Evolutionary conservation across 2,329 filamentous ascomycete genomes (phyloP).

Genomic region (Alternaria rosae): DNA sequence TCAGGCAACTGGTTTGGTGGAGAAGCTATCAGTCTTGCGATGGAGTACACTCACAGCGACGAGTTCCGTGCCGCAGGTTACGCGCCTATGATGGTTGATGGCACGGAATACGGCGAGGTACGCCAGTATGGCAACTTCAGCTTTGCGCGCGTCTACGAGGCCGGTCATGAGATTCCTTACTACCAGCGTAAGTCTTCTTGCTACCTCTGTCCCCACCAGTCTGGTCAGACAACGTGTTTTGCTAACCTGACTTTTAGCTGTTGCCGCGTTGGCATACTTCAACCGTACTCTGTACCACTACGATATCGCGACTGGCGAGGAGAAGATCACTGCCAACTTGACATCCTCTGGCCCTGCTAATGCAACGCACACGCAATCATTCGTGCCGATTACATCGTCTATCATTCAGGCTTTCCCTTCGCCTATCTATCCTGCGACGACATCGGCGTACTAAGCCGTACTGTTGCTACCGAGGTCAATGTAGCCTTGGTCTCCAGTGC

Average conservation of each 20-base stretch:
- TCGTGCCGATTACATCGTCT: slow-evolving; percentile 41
- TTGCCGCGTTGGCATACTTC: slow-evolving; percentile 48
- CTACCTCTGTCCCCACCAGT: not conserved
- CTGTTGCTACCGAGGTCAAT: not conserved
- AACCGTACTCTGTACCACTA: slow-evolving; percentile 48
- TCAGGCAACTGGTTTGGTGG: slow-evolving; percentile 51
- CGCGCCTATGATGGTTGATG: slow-evolving; percentile 46
- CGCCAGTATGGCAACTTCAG: slow-evolving; percentile 51
- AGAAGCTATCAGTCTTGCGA: slow-evolving; percentile 43
- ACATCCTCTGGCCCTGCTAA: slow-evolving; percentile 44
- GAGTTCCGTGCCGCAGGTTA: slow-evolving; percentile 39
- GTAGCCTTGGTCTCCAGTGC: not conserved
- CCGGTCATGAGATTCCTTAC: slow-evolving; percentile 53
- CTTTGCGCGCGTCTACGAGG: slow-evolving; percentile 50
- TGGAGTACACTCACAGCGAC: slow-evolving; percentile 49
- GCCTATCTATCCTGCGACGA: slow-evolving; percentile 25
- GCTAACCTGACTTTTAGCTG: slow-evolving; percentile 4
- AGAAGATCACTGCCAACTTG: slow-evolving; percentile 44
- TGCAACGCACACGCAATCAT: slow-evolving; percentile 51
- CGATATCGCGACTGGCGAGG: slow-evolving; percentile 47
- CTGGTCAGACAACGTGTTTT: not conserved
- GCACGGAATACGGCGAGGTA: slow-evolving; percentile 52
- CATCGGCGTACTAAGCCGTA: slow-evolving; percentile 5
- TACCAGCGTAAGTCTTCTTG: slow-evolving; percentile 45
- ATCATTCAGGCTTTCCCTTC: slow-evolving; percentile 11